phyloP scores from a whole-genome alignment of 2,329 filamentous ascomycete species.

The Clonostachys rosea region DNA sequence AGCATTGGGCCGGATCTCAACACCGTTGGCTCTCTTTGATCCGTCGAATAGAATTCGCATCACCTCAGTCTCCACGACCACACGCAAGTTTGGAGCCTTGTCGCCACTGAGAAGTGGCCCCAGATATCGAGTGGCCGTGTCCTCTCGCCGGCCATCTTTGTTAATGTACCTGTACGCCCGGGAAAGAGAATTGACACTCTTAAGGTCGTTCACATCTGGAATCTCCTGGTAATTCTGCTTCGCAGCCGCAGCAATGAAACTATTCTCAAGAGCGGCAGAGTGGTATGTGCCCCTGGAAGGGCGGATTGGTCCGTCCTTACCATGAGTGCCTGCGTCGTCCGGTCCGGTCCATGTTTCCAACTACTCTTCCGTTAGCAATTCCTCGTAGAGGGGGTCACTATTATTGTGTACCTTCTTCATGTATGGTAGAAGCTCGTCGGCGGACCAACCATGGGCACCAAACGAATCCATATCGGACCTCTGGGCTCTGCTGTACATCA shows the following conservation, averaged over 20 bases:
- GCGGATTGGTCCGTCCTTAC: slow-evolving; percentile 48
- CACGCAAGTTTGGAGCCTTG: slow-evolving; percentile 44
- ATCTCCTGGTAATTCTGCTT: slow-evolving; percentile 45
- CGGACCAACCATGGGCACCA: slow-evolving; percentile 23
- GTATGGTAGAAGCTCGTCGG: slow-evolving; percentile 20
- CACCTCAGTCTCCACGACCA: slow-evolving; percentile 33
- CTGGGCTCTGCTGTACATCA: slow-evolving; percentile 24
- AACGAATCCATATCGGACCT: slow-evolving; percentile 23
- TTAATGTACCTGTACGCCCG: slow-evolving; percentile 33
- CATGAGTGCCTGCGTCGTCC: slow-evolving; percentile 40
- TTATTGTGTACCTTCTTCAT: slow-evolving; percentile 17
- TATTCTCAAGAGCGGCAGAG: slow-evolving; percentile 29
- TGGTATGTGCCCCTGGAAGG: slow-evolving; percentile 41
- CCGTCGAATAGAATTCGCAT: slow-evolving; percentile 40
- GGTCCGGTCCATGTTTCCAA: slow-evolving; percentile 52
- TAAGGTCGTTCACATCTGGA: slow-evolving; percentile 47
- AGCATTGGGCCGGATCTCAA: slow-evolving; percentile 48
- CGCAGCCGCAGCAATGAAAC: slow-evolving; percentile 42
- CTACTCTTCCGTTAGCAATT: slow-evolving; percentile 11
- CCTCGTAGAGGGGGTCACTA: background rate
- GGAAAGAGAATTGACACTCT: slow-evolving; percentile 24
- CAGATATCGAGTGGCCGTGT: slow-evolving; percentile 45
- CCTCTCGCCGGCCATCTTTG: slow-evolving; percentile 36
- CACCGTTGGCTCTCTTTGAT: slow-evolving; percentile 47
- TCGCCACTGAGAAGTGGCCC: slow-evolving; percentile 42